phyloP scores from a whole-genome alignment of 495 filamentous ascomycete species.

The Penicillium daleae region DNA sequence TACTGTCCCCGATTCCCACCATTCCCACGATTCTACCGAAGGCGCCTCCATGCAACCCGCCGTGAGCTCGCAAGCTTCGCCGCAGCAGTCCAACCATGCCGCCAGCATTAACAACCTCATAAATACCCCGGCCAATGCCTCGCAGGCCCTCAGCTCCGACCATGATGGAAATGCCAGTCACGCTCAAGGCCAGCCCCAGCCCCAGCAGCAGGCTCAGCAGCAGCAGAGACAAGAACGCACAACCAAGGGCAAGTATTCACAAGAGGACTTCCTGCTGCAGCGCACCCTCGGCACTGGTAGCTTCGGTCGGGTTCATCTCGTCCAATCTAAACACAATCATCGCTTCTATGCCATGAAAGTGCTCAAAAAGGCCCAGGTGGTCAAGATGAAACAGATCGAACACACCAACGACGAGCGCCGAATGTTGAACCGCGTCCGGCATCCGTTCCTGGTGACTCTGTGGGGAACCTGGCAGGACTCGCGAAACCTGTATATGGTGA shows the following conservation, averaged over 20 bases:
- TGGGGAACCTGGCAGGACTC: conserved; percentile 98
- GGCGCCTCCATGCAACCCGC: conserved; percentile 50
- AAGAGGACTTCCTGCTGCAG: conserved; percentile 83
- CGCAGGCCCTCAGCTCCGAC: conserved; percentile 10
- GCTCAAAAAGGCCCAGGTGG: conserved; percentile 95
- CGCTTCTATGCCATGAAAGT: conserved; percentile 98
- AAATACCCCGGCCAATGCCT: conserved; percentile 32
- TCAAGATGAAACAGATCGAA: conserved; percentile 99
- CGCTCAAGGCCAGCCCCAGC: conserved; percentile 12
- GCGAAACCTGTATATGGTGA: conserved; percentile 98
- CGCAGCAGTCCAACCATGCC: conserved; percentile 43
- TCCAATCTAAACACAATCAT: conserved; percentile 96
- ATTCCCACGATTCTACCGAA: conserved; percentile 28
- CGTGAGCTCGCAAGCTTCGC: conserved; percentile 33
- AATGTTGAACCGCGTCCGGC: conserved; percentile 93
- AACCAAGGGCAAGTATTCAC: conserved; percentile 97
- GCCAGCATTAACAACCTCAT: conserved; percentile 52
- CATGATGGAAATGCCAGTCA: conserved; percentile 18
- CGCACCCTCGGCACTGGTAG: conserved; percentile 94
- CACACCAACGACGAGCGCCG: conserved; percentile 97
- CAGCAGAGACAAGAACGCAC: conserved; percentile 53
- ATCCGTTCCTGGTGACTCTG: conserved; percentile 94
- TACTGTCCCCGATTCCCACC: conserved; percentile 44
- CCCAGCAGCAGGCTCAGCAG: conserved; percentile 16
- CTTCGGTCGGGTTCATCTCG: conserved; percentile 93